Percentiles rank a stretch among this genome's conserved stretches.
phyloP scores from a whole-genome alignment of 441 rosid species.

The Jatropha multifida region DNA sequence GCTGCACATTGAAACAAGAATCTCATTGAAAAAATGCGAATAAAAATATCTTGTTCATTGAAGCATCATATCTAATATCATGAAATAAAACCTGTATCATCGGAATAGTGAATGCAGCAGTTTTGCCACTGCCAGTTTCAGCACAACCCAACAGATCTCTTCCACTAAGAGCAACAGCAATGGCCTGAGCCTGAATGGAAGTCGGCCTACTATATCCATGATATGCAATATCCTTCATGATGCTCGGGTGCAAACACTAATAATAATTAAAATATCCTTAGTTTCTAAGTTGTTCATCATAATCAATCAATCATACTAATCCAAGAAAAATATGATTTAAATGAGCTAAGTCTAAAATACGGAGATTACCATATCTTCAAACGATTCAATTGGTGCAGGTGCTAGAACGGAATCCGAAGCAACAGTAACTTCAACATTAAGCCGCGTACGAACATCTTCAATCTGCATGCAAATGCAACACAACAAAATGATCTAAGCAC shows the following conservation, averaged over 20 bases:
- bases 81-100: conserved; percentile 55
- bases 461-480: conserved; percentile 20
- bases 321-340: background rate
- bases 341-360: background rate
- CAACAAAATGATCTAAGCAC: background rate
- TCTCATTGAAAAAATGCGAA: background rate
- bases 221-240: conserved; percentile 37
- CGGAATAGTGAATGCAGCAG: conserved; percentile 81
- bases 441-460: conserved; percentile 36
- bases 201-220: conserved; percentile 52
- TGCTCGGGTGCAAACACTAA: conserved; percentile 35
- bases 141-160: conserved; percentile 88
- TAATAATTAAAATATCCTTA: background rate
- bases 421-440: conserved; percentile 34
- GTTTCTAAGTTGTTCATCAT: background rate
- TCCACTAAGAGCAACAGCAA: conserved; percentile 80
- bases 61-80: background rate
- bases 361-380: conserved; percentile 35
- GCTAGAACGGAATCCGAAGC: conserved; percentile 31
- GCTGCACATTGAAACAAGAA: conserved; percentile 36
- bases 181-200: conserved; percentile 92
- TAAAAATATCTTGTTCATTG: background rate
- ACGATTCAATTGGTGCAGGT: conserved; percentile 39
- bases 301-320: background rate
- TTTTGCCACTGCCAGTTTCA: conserved; percentile 93